Base-by-base conservation (phyloP, 2,329 filamentous ascomycete species). In the Alternaria rosae region DNA sequence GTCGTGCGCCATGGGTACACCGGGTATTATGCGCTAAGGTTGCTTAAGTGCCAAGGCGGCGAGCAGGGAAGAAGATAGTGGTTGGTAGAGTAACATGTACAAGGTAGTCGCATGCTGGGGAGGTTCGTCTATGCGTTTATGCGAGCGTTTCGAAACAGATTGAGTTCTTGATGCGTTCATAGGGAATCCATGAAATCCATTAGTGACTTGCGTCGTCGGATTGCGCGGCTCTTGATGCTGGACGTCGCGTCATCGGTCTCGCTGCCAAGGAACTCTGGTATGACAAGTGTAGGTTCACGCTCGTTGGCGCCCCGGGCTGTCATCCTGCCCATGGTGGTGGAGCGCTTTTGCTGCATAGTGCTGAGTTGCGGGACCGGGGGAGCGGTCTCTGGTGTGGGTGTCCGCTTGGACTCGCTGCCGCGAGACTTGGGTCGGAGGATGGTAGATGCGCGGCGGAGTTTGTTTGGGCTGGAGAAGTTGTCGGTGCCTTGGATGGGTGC, bases 191-290 rank as follows among this genome's bases (percentile, higher is more conserved):
- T 70, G 52, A 79, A 68, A 54, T 77, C 76, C 75, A 80, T 77
- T 25, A 78, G 62, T 38, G 76, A 78, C 64, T 77, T 79, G 45
- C 78, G 70, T 70, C 79, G 79, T 43, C 70, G 72, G 30, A 80
- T 42, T 38, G 67, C 68, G 42, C 71, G 70, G 45, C 66, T 66
- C 61, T 76, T 78, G 50, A 72, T 54, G 59, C 61, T 70, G 28
- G 61, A 59, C 52, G 62, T 56, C 30, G 62, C 25, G 35, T 72
- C 65, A n/a, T 43, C 57, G 15, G 64, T 57, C 32, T 69, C 60
- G n/a, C 64, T 65, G 20, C 63, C 65, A 5, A 75, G 72, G 59
- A 71, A 80, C 1, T 73, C 72, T 35, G 78, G 78, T 5, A 80
- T 62, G 25, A 76, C 66, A 44, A 79, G 63, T 3, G 68, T 68